Percentiles rank a stretch among this genome's conserved stretches.
Conservation (phyloP, 2,329 filamentous ascomycete species). For the Trichoderma atroviride region DNA sequence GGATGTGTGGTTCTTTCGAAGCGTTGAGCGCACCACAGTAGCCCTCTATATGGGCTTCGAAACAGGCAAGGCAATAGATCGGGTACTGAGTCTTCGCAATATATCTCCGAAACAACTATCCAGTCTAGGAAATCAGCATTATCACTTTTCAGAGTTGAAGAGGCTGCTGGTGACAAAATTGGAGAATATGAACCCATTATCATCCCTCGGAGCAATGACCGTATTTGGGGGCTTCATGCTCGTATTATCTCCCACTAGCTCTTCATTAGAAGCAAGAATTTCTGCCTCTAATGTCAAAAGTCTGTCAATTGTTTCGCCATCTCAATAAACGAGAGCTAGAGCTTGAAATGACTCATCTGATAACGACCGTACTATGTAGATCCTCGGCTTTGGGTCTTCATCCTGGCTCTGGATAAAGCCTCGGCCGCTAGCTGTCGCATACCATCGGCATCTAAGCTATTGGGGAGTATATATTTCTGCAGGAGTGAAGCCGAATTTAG, state of each 20-base stretch:
- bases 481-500: neutral
- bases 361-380: neutral
- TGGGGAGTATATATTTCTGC: neutral
- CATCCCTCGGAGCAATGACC: neutral
- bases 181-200: neutral
- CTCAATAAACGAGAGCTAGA: neutral
- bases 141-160: neutral
- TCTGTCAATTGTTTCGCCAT: neutral
- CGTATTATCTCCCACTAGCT: neutral
- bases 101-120: neutral
- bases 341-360: neutral
- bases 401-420: neutral
- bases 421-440: neutral
- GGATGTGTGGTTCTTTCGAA: constrained; percentile 31
- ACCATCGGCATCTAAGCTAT: neutral
- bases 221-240: neutral
- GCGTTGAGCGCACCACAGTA: constrained; percentile 24
- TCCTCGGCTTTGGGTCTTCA: neutral
- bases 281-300: neutral
- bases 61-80: constrained; percentile 23
- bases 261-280: neutral
- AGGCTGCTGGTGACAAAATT: neutral
- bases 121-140: neutral
- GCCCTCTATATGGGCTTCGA: too few relatives aligned
- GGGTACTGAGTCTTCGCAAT: neutral